Conservation (phyloP, 164 flowering plant species). For the Liquidambar formosana region DNA sequence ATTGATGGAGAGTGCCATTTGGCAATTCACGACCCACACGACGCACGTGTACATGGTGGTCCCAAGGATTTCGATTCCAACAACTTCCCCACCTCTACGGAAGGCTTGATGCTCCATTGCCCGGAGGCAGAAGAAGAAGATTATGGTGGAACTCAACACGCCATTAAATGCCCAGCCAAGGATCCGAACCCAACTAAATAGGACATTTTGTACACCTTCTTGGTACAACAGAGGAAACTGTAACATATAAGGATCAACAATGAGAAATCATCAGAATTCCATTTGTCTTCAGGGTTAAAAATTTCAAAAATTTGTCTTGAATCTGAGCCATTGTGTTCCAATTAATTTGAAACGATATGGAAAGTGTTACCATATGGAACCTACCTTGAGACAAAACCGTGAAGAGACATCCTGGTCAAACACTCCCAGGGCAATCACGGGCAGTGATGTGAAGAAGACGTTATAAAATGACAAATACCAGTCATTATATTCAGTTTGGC, state of each 20-base stretch:
- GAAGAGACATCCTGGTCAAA: slow-evolving; percentile 63
- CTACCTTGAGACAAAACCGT: slow-evolving; percentile 48
- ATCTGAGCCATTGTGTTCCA: not conserved
- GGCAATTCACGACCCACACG: slow-evolving; percentile 55
- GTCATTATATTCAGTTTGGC: slow-evolving; percentile 51
- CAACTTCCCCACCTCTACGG: slow-evolving; percentile 49
- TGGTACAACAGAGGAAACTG: slow-evolving; percentile 65
- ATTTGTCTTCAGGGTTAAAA: too few relatives aligned
- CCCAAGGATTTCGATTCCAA: slow-evolving; percentile 44
- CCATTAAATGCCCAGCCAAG: slow-evolving; percentile 56
- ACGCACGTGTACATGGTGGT: slow-evolving; percentile 53
- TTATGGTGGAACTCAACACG: slow-evolving; percentile 26
- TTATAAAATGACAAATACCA: slow-evolving; percentile 56
- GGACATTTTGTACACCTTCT: slow-evolving; percentile 53
- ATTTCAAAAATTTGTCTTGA: too few relatives aligned
- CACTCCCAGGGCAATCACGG: slow-evolving; percentile 60
- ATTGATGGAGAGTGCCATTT: slow-evolving; percentile 53
- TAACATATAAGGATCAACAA: not conserved
- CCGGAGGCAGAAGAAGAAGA: slow-evolving; percentile 46
- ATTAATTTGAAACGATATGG: not conserved
- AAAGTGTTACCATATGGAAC: not conserved
- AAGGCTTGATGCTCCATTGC: slow-evolving; percentile 43
- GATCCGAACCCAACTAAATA: slow-evolving; percentile 53
- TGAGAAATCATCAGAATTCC: not conserved
- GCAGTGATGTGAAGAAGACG: slow-evolving; percentile 64